Percentiles rank a stretch among this genome's conserved stretches.
Conservation (phyloP, 2,329 filamentous ascomycete genomes). For the Paracorniculantispora psalliotae region DNA sequence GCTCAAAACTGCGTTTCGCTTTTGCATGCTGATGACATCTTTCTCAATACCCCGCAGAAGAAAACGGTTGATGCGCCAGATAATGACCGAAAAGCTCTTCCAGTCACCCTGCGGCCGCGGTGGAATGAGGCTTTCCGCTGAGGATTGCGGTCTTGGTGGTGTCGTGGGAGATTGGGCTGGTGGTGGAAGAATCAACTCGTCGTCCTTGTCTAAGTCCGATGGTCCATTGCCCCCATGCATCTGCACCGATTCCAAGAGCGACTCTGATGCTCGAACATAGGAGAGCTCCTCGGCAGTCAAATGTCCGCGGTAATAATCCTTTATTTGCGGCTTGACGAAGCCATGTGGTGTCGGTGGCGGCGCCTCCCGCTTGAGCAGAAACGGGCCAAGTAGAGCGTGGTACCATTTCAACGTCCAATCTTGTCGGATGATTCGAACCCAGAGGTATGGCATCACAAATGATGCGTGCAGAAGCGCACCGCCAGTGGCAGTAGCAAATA, state of each 20-base stretch:
- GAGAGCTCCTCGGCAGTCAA: constrained; percentile 41
- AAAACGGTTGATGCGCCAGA: constrained; percentile 35
- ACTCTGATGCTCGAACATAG: constrained; percentile 30
- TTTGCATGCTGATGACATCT: constrained; percentile 43
- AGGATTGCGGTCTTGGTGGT: not conserved
- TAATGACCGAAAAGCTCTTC: constrained; percentile 36
- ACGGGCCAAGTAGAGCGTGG: constrained; percentile 42
- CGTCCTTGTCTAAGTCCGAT: constrained; percentile 25
- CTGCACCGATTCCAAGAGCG: constrained; percentile 30
- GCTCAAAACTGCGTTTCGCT: constrained; percentile 41
- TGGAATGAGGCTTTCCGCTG: constrained; percentile 24
- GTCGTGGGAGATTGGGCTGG: constrained; percentile 21
- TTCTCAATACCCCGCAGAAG: constrained; percentile 44
- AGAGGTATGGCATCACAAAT: constrained; percentile 50
- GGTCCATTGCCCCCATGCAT: constrained; percentile 20
- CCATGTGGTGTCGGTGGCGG: constrained; percentile 32
- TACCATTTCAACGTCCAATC: constrained; percentile 48
- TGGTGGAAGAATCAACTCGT: constrained; percentile 28
- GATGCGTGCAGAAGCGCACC: constrained; percentile 36
- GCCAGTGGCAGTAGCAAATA: constrained; percentile 40
- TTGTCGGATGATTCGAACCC: constrained; percentile 44
- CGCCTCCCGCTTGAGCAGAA: constrained; percentile 36
- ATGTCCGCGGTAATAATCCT: constrained; percentile 46
- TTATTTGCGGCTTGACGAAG: constrained; percentile 38
- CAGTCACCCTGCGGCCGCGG: constrained; percentile 33